Evolutionary conservation across 139 green algal genomes (phyloP), one percentile per base, ranked within the genome.

Genomic region (Tetraselmis chui): DNA sequence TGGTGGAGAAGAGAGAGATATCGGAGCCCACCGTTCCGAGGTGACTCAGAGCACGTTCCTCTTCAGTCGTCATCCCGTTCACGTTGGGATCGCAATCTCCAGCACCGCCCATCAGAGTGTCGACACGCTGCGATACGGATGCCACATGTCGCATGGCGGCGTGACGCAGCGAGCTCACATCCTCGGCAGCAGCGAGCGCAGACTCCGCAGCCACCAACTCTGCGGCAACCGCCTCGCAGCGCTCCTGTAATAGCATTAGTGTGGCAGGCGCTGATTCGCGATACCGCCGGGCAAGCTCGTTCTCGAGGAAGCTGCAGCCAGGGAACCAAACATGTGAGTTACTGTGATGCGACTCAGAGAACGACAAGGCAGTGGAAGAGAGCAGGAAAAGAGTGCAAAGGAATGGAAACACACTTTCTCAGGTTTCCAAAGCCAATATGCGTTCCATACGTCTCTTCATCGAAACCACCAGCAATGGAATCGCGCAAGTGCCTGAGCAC

Each of bases 391-490:
- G n/a, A n/a, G n/a, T n/a, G n/a, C n/a, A n/a, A n/a, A n/a, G n/a
- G n/a, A n/a, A n/a, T n/a, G 75, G 27, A 23, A 5, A 22, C 83
- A 77, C 74, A 96, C 93, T 88, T 91, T 31, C 94, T 95, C 1
- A 97, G 88, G 87, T 93, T 94, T 59, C 82, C 84, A 80, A 98
- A 97, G 24, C 94, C 94, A 29, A 98, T 92, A 81, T 91, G 89
- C 18, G 76, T 67, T 1, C 85, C 89, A 87, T 95, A 98, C 25
- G 87, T 87, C 80, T 95, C 91, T 84, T 98, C 93, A 77, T 98
- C 95, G 87, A 98, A 98, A 2, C 95, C 92, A 30, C 91, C 91
- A 0, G 59, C 79, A 1, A 95, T 87, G 24, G 85, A 79, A 0
- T 91, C 87, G 1, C 87, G 86, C 83, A 98, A 83, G 81, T 93